phyloP scores from a whole-genome alignment of 1,284 basidiomycete genomes.

The Rhodotorula sp. region DNA sequence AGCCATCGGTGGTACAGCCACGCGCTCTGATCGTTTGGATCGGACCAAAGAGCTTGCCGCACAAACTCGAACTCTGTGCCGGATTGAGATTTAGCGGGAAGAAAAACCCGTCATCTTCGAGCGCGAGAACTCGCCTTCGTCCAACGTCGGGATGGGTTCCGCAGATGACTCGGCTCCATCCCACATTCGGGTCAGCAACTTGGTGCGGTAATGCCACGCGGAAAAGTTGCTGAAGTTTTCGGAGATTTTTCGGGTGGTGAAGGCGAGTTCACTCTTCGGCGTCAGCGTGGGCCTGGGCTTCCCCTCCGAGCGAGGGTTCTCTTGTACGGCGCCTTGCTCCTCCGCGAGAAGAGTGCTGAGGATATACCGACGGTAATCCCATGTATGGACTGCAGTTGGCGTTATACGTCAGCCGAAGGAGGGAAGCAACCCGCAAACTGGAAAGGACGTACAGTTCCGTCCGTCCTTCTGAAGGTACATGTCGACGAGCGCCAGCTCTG shows the following conservation, averaged over 20 bases:
- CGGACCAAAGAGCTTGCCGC: conserved; percentile 91
- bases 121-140: too few species aligned
- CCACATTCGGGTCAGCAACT: conserved; percentile 72
- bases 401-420: background rate
- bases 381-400: conserved; percentile 70
- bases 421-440: too few species aligned
- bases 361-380: conserved; percentile 85
- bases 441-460: conserved; percentile 72
- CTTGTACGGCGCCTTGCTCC: conserved; percentile 53
- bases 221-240: conserved; percentile 96
- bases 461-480: conserved; percentile 84
- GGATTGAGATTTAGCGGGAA: background rate
- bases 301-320: background rate
- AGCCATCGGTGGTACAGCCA: conserved; percentile 99
- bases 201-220: conserved; percentile 96
- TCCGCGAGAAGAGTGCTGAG: conserved; percentile 54
- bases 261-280: conserved; percentile 63
- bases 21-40: conserved; percentile 91
- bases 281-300: conserved; percentile 42
- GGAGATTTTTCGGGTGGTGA: conserved; percentile 87
- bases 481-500: conserved; percentile 78
- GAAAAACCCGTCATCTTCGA: too few species aligned
- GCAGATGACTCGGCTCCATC: conserved; percentile 44
- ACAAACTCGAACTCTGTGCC: conserved; percentile 77
- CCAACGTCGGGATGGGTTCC: too few species aligned